phyloP scores from a whole-genome alignment of 495 filamentous ascomycete species.

The Penicillium coprophilum region DNA sequence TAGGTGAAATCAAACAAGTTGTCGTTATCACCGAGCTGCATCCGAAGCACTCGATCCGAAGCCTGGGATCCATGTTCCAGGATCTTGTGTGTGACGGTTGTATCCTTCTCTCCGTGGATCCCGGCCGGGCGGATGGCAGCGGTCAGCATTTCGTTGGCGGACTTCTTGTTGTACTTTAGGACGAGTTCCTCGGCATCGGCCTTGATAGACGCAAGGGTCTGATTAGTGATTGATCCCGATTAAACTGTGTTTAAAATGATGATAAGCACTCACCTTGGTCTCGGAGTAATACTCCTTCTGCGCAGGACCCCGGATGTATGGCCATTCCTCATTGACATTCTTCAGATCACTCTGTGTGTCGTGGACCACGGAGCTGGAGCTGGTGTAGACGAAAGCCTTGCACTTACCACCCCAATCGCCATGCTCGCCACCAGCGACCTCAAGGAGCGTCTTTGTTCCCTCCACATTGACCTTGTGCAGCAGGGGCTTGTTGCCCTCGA shows the following conservation, averaged over 20 bases:
- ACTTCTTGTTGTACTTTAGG: constrained; percentile 76
- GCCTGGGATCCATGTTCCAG: constrained; percentile 43
- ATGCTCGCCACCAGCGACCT: constrained; percentile 65
- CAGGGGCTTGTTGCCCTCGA: constrained; percentile 47
- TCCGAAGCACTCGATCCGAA: constrained; percentile 61
- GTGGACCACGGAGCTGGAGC: constrained; percentile 82
- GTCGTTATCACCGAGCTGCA: constrained; percentile 85
- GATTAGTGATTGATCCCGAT: constrained; percentile 7
- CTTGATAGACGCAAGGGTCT: constrained; percentile 38
- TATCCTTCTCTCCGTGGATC: constrained; percentile 89
- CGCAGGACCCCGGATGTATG: constrained; percentile 63
- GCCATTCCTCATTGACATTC: constrained; percentile 88
- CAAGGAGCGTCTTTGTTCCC: constrained; percentile 76
- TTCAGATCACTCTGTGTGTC: constrained; percentile 78
- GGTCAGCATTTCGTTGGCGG: constrained; percentile 66
- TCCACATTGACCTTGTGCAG: constrained; percentile 83
- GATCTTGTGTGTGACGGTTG: constrained; percentile 62
- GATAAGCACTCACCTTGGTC: constrained; percentile 61
- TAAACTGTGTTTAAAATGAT: background rate
- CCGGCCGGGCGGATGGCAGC: constrained; percentile 80
- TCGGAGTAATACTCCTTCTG: constrained; percentile 92
- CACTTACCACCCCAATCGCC: constrained; percentile 62
- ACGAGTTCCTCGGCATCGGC: constrained; percentile 85
- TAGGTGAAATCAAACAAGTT: constrained; percentile 68
- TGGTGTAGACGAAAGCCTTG: constrained; percentile 93